These are phyloP conservation scores for Paramecium caudatum DNA, from an alignment of 73 alveolate genomes.

Conservation along the genomic window DNA sequence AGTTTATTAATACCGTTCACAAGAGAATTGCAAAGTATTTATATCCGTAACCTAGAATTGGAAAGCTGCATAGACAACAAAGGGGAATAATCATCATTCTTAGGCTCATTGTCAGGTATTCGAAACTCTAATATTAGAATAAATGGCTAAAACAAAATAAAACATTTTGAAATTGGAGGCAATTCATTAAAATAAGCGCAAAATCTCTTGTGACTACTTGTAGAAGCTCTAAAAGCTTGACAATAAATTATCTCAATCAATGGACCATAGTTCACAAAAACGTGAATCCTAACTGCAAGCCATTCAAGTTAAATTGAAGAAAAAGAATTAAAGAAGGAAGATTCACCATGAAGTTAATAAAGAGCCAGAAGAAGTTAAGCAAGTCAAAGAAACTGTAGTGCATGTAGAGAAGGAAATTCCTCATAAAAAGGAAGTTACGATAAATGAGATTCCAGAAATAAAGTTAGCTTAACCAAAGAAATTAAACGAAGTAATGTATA, in stretches of 20 bases:
- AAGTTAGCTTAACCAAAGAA: background rate
- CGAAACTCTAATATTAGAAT: background rate
- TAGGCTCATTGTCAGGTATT: background rate
- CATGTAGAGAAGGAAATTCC: background rate
- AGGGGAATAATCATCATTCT: background rate
- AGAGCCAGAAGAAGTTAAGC: background rate
- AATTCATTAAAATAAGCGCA: background rate
- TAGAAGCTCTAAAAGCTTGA: background rate
- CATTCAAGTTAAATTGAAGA: background rate
- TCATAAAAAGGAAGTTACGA: background rate
- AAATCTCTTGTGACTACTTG: background rate
- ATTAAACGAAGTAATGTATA: background rate
- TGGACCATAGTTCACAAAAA: background rate
- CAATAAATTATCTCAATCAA: background rate
- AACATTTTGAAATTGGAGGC: background rate
- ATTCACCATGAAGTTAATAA: too few species aligned
- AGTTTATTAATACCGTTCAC: slow-evolving; percentile 2
- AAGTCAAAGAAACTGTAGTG: background rate
- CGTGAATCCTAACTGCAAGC: background rate
- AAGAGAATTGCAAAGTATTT: background rate
- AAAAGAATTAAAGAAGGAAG: background rate
- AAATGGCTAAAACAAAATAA: background rate
- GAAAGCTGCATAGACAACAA: background rate
- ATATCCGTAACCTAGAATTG: background rate
- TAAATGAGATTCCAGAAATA: background rate